Conservation (phyloP, 495 filamentous ascomycete genomes). For the Xylaria venustula region DNA sequence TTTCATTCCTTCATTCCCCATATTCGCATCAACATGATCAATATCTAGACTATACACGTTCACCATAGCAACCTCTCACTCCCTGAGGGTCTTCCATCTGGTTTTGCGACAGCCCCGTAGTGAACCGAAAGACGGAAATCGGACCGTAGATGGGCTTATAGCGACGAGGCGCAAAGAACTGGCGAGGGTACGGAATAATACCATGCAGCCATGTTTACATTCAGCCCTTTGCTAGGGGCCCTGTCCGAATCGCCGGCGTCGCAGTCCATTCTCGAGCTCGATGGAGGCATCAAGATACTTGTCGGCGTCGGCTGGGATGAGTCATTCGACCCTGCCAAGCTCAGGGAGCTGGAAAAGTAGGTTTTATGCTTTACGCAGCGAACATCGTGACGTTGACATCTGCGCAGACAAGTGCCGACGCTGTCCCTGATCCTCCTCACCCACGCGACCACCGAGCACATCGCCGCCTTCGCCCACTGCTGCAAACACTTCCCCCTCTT, state of each 20-base stretch:
- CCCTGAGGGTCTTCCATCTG: neutral
- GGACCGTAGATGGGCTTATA: slow-evolving; percentile 2
- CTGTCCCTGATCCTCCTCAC: slow-evolving; percentile 93
- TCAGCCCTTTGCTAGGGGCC: slow-evolving; percentile 87
- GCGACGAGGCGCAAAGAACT: slow-evolving; percentile 4
- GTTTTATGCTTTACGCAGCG: no score
- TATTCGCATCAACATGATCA: neutral
- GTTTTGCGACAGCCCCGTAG: neutral
- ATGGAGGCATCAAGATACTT: slow-evolving; percentile 92
- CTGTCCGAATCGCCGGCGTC: slow-evolving; percentile 83
- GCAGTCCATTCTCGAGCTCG: slow-evolving; percentile 92
- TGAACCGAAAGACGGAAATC: neutral
- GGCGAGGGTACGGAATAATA: slow-evolving; percentile 3
- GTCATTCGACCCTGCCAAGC: slow-evolving; percentile 73
- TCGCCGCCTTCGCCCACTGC: slow-evolving; percentile 93
- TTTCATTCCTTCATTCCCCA: neutral
- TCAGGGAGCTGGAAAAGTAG: slow-evolving; percentile 87
- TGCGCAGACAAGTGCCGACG: slow-evolving; percentile 74
- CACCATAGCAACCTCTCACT: neutral
- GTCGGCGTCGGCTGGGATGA: slow-evolving; percentile 97
- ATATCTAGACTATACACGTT: neutral
- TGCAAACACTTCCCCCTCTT: slow-evolving; percentile 95
- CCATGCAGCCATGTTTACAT: slow-evolving; percentile 77
- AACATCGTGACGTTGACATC: slow-evolving; percentile 2
- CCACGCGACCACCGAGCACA: slow-evolving; percentile 84